Evolutionary conservation across 352 stramenopile genomes (phyloP).

Genomic region (Globisporangium megalacanthum): DNA sequence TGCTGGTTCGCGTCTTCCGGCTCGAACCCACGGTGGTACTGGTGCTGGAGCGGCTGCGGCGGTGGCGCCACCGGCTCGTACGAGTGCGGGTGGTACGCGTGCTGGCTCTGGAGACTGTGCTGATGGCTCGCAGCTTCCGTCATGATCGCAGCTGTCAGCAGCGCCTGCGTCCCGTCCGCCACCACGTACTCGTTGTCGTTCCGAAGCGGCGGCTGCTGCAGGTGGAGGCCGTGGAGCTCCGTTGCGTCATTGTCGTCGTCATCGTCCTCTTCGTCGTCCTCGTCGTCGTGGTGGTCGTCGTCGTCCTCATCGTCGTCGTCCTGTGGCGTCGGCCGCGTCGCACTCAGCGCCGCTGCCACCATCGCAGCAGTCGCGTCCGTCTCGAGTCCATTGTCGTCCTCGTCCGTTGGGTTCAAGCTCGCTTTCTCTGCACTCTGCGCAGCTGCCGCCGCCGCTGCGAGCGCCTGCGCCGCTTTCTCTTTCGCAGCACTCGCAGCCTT

Average conservation of each 20-base stretch:
- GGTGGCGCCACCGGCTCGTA: constrained; percentile 10
- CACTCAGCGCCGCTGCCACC: not conserved
- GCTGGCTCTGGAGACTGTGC: constrained; percentile 9
- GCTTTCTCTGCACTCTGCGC: not conserved
- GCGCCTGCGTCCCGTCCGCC: constrained; percentile 53
- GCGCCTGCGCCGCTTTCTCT: constrained; percentile 12
- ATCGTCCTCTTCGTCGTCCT: constrained; percentile 10
- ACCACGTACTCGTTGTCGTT: constrained; percentile 30
- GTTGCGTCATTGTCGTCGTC: constrained; percentile 10
- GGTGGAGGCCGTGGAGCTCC: constrained; percentile 16
- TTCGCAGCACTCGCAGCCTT: constrained; percentile 38
- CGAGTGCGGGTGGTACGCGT: constrained; percentile 27
- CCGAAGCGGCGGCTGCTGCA: constrained; percentile 13
- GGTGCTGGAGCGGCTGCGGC: constrained; percentile 18
- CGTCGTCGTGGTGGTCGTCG: constrained; percentile 6
- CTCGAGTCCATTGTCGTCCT: constrained; percentile 6
- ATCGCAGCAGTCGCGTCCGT: no score
- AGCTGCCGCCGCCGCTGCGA: not conserved
- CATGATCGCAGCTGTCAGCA: constrained; percentile 71
- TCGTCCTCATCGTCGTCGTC: constrained; percentile 8
- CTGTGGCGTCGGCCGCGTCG: not conserved
- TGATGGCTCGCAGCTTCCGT: constrained; percentile 55
- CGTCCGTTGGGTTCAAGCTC: not conserved
- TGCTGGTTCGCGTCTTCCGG: constrained; percentile 45
- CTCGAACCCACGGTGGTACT: constrained; percentile 55